phyloP scores from a whole-genome alignment of 2,329 filamentous ascomycete species.

The Beauveria medogensis region DNA sequence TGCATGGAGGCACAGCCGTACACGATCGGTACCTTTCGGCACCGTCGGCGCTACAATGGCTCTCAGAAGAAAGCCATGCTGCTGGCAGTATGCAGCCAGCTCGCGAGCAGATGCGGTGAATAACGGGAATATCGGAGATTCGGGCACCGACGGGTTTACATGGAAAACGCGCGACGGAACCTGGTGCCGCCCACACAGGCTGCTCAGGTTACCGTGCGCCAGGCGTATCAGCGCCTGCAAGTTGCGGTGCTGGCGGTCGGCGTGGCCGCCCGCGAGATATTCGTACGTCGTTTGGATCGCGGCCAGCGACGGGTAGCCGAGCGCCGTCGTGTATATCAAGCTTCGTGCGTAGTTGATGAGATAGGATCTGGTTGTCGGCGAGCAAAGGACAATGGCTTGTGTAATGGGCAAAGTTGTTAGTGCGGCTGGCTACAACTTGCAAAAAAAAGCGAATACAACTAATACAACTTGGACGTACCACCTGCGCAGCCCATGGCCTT shows the following conservation, averaged over 20 bases:
- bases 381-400: conserved; percentile 51
- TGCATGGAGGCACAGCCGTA: conserved; percentile 61
- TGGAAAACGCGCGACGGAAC: conserved; percentile 23
- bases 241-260: conserved; percentile 27
- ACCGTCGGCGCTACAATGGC: conserved; percentile 64
- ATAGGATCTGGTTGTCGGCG: conserved; percentile 49
- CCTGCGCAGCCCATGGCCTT: conserved; percentile 63
- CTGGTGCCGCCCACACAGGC: conserved; percentile 21
- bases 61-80: conserved; percentile 49
- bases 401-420: neutral
- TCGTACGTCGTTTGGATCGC: conserved; percentile 51
- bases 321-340: conserved; percentile 66
- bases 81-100: conserved; percentile 53
- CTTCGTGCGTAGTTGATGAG: conserved; percentile 70
- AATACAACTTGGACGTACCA: conserved; percentile 38
- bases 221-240: conserved; percentile 26
- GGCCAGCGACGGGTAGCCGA: conserved; percentile 53
- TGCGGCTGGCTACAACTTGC: no score
- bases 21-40: conserved; percentile 51
- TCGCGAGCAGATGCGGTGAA: conserved; percentile 49
- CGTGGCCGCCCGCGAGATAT: conserved; percentile 43
- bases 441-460: no score
- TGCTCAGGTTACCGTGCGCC: conserved; percentile 38
- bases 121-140: conserved; percentile 58
- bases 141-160: conserved; percentile 28